phyloP scores from a whole-genome alignment of 2,329 filamentous ascomycete genomes.

The Neopestalotiopsis rosae region DNA sequence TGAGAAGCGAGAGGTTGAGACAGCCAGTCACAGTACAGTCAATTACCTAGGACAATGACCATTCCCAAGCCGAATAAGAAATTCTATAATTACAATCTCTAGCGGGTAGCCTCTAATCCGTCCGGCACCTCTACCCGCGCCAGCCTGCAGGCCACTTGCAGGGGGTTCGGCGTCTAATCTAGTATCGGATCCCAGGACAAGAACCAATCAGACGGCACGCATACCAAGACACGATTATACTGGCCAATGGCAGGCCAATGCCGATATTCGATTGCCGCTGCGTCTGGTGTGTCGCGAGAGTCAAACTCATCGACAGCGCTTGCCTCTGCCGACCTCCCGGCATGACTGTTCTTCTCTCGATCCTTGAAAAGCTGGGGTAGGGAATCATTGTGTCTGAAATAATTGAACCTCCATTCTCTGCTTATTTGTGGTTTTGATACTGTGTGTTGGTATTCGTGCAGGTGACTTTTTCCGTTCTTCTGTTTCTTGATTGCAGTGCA shows the following conservation, averaged over 20 bases:
- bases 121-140: not conserved
- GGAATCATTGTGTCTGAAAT: not conserved
- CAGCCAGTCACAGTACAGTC: not conserved
- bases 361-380: not conserved
- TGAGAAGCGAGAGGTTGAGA: too few relatives aligned
- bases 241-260: constrained; percentile 14
- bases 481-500: not conserved
- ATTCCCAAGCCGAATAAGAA: not conserved
- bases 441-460: not conserved
- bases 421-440: not conserved
- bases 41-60: not conserved
- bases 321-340: too few relatives aligned
- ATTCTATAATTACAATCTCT: not conserved
- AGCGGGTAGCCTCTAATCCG: not conserved
- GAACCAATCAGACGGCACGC: constrained; percentile 24
- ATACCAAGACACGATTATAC: constrained; percentile 16
- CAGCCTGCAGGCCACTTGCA: constrained; percentile 13
- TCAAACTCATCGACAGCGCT: not conserved
- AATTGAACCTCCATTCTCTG: not conserved
- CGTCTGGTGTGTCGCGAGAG: not conserved
- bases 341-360: not conserved
- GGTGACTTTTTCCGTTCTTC: too few relatives aligned
- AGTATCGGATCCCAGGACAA: not conserved
- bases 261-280: not conserved
- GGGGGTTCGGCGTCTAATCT: constrained; percentile 24